Evolutionary conservation across 371 early-diverging fungal genomes (phyloP).

Genomic region (Apophysomyces trapeziformis): DNA sequence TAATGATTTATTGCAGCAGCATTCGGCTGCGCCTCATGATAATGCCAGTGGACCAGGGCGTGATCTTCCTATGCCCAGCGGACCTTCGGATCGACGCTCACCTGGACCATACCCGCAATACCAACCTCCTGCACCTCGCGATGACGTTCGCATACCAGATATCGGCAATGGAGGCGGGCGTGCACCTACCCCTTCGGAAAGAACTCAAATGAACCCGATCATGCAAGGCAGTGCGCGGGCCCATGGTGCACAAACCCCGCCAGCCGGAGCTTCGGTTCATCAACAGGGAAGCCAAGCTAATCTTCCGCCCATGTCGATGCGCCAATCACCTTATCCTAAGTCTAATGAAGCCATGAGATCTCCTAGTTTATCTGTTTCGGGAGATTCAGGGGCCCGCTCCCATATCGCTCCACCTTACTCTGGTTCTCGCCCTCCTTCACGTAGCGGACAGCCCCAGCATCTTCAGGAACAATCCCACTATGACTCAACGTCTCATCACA

Average conservation of each 20-base stretch:
- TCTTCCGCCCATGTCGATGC: constrained; percentile 36
- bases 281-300: constrained; percentile 20
- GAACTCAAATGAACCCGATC: constrained; percentile 60
- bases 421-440: background rate
- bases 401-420: constrained; percentile 1
- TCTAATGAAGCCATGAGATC: constrained; percentile 21
- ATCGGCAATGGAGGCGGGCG: constrained; percentile 46
- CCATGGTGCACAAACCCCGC: constrained; percentile 24
- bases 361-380: constrained; percentile 16
- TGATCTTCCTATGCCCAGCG: constrained; percentile 49
- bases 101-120: constrained; percentile 36
- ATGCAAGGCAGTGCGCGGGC: constrained; percentile 33
- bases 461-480: constrained; percentile 13
- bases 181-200: constrained; percentile 55
- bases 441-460: constrained; percentile 7
- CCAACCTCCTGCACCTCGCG: constrained; percentile 26
- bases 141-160: constrained; percentile 52
- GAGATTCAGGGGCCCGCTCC: background rate
- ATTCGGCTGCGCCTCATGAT: constrained; percentile 23
- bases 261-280: constrained; percentile 20
- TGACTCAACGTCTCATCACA: constrained; percentile 18
- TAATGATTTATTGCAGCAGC: constrained; percentile 23
- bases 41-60: constrained; percentile 36
- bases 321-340: constrained; percentile 19
- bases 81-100: constrained; percentile 32